Evolutionary conservation across 2,329 filamentous ascomycete species (phyloP), one percentile per base, ranked within the genome.

Genomic region (Thielaviopsis euricoi): DNA sequence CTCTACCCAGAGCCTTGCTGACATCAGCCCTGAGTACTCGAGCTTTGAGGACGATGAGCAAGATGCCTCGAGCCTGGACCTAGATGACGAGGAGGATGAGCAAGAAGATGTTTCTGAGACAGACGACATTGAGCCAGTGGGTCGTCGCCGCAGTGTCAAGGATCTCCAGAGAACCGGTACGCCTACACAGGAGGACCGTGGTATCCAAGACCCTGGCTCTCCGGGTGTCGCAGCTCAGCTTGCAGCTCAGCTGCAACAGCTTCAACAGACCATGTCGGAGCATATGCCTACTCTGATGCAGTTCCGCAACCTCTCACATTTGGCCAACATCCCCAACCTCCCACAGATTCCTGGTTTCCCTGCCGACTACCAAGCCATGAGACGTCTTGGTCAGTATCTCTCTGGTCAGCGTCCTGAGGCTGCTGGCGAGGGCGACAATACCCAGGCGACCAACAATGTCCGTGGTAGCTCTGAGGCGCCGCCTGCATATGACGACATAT

Each of bases 401-500:
- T 84, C 85, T n/a, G 78, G 83, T 62, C 80, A 73, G 37, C 73
- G 77, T 53, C 76, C 80, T 5, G 76, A 71, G 21, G 73, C 76
- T 1, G 69, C 74, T 5, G 70, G 66, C 17, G 37, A 40, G 37
- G 69, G 70, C 29, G 66, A 70, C 23, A 46, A 19, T 54, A 52
- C 6, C 23, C 52, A 55, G 10, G 21, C 51, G 5, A 23, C 37
- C n/a, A 13, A 10, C 21, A 25, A 51, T 52, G 15, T 13, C 4
- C 55, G 52, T 46, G 21, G n/a, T 12, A 19, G 29, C 15, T 15
- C 46, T 55, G 72, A 75, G 3, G 74, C 79, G 33, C 86, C 86
- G 9, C 87, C 87, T 10, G 80, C 87, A 0, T 93, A 93, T 63
- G 83, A 89, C 56, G 87, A 90, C 53, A 79, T 93, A 26, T 93